phyloP scores from a whole-genome alignment of 306 rosid genomes.

The Medicago arabica region DNA sequence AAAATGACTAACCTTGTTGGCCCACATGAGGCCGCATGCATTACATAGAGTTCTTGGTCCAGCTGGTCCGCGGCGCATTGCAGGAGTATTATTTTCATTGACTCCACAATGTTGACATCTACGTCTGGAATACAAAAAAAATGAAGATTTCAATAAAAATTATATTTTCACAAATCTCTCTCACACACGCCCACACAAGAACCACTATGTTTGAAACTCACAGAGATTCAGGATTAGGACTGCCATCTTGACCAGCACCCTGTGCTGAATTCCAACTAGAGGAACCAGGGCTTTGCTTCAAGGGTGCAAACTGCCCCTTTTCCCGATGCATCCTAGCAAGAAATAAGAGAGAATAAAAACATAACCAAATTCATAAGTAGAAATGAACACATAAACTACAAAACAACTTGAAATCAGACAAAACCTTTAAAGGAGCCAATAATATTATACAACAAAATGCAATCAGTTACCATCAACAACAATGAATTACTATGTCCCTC shows the following conservation, averaged over 20 bases:
- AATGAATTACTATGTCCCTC: conserved; percentile 10
- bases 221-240: conserved; percentile 70
- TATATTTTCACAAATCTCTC: neutral
- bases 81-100: conserved; percentile 88
- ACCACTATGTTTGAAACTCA: conserved; percentile 56
- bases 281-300: conserved; percentile 70
- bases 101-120: conserved; percentile 95
- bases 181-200: conserved; percentile 16
- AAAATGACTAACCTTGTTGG: conserved; percentile 77
- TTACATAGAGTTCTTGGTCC: conserved; percentile 97
- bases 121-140: conserved; percentile 59
- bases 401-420: conserved; percentile 28
- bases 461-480: conserved; percentile 30
- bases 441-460: neutral
- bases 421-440: conserved; percentile 13
- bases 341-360: conserved; percentile 33
- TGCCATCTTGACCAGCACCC: conserved; percentile 65
- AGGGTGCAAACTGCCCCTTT: conserved; percentile 89
- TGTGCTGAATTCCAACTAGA: conserved; percentile 67
- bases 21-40: conserved; percentile 99
- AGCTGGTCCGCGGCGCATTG: conserved; percentile 99
- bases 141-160: neutral
- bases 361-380: neutral
- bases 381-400: conserved; percentile 24
- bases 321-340: conserved; percentile 87